Evolutionary conservation across 345 rosid genomes (phyloP), one percentile per base, ranked within the genome.

Genomic region (Hibiscus trionum): DNA sequence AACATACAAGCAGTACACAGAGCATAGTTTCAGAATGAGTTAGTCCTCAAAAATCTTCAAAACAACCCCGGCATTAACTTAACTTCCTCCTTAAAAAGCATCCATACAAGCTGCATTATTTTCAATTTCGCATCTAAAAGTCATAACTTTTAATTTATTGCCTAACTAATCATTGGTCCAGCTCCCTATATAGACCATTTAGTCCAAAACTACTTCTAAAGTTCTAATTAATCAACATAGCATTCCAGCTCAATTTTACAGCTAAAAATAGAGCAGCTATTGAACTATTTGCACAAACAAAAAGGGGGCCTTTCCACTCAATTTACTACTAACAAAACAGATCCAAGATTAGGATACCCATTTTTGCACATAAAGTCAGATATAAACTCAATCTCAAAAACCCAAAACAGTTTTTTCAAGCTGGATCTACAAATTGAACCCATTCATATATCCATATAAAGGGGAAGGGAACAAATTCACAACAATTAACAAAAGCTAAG

Each of bases 361-460:
- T 49, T 77, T 65, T 75, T 69, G 53, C 24, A 44, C 19, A 60
- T 46, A 66, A 52, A 11, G 29, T 49, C 67, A 61, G 58, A 76
- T 70, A 68, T 3, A 76, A 39, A 69, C 66, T 37, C 70, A 69
- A 70, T 39, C 77, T 72, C 27, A 72, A 62, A 2, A 75, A 49
- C 69, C 61, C 72, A 64, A 39, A 73, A 76, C 27, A 61, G 52
- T 49, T 24, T 35, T 72, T 57, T 42, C 78, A 76, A 46, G 72
- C 24, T 64, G 76, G 84, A 80, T 85, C 84, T 80, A 69, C 17
- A 75, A 70, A 58, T 73, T 74, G 72, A 72, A 69, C 19, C 24
- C 69, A 59, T 29, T 47, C 73, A 73, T 17, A 31, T 21, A 70
- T 39, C 49, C 52, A 19, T 69, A 66, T 66, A 71, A 69, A 78